Evolutionary conservation across 2,329 filamentous ascomycete species (phyloP), one percentile per base, ranked within the genome.

Genomic region (Metarhizium brunneum): DNA sequence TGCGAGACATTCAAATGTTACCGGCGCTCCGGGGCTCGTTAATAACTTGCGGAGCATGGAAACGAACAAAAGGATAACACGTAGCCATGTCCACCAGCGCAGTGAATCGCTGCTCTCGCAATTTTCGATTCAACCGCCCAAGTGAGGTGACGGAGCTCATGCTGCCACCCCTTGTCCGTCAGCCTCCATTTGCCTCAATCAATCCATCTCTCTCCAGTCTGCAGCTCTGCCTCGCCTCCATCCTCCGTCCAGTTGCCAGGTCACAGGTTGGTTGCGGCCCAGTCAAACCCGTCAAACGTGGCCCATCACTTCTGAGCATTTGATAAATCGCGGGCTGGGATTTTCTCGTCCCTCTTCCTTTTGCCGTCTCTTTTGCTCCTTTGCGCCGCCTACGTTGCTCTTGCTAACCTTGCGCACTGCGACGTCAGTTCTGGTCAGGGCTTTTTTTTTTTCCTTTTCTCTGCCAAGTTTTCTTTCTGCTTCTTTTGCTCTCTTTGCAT

Each of bases 291-390:
- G 32, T 35, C 32, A 47, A 51, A 35, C 42, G 20, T 35, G 25
- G 40, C 10, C 54, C 54, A 53, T 53, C 54, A 56, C 36, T 45
- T 56, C 30, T 59, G 59, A 58, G 61, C 63, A 62, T 59, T 61
- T 64, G 60, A 65, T 67, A 66, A 68, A 68, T 65, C 64, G 64
- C 53, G 52, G 61, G 58, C 61, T 60, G 62, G 59, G 38, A 50
- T 52, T 30, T 55, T 56, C 43, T 35, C 48, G 49, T 54, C 48
- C 40, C 49, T 52, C 20, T 45, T 47, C 6, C 16, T 25, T 16
- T 45, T 25, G 18, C 16, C n/a, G 6, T 16, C 38, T 40, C 38
- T 2, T 40, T 40, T 13, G 38, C 13, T 40, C 10, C 13, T 40
- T 40, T 13, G 11, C 38, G 14, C 38, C 38, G 14, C 38, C 38